Percentiles rank a stretch among this genome's conserved stretches.
Evolutionary conservation across 2,329 filamentous ascomycete species (phyloP).

Genomic region (Madurella fahalii): DNA sequence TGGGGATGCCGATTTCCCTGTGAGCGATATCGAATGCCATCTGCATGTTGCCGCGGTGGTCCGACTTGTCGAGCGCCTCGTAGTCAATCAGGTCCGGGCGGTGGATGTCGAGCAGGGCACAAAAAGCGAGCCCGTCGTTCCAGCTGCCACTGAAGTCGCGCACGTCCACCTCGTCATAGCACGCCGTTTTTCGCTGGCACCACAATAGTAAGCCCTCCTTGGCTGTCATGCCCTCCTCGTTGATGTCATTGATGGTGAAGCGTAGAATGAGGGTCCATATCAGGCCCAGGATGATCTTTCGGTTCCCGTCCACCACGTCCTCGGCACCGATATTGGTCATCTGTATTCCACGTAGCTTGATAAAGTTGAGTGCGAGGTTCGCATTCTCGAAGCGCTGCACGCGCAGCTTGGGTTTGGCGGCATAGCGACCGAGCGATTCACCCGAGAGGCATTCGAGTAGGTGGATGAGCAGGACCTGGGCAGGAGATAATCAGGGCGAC

Average conservation of each 20-base stretch:
- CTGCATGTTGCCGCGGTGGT: constrained; percentile 97
- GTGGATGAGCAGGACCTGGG: constrained; percentile 87
- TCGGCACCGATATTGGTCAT: constrained; percentile 98
- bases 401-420: constrained; percentile 89
- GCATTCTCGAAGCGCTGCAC: constrained; percentile 98
- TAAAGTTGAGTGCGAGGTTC: constrained; percentile 90
- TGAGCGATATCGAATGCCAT: constrained; percentile 93
- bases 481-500: neutral
- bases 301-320: constrained; percentile 95
- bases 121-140: constrained; percentile 97
- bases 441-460: constrained; percentile 92
- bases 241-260: constrained; percentile 99
- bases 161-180: constrained; percentile 95
- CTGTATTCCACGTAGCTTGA: constrained; percentile 78
- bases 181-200: constrained; percentile 98
- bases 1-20: constrained; percentile 94
- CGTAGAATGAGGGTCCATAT: constrained; percentile 98
- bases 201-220: constrained; percentile 93
- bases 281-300: constrained; percentile 93
- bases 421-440: constrained; percentile 94
- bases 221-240: constrained; percentile 93
- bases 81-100: constrained; percentile 96
- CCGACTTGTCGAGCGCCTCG: constrained; percentile 86
- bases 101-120: constrained; percentile 93
- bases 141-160: constrained; percentile 92